A percentile compares a stretch with the other conserved stretches of the same genome.
Conservation (phyloP, 257 asterid genomes). For the Petunia axillaris region DNA sequence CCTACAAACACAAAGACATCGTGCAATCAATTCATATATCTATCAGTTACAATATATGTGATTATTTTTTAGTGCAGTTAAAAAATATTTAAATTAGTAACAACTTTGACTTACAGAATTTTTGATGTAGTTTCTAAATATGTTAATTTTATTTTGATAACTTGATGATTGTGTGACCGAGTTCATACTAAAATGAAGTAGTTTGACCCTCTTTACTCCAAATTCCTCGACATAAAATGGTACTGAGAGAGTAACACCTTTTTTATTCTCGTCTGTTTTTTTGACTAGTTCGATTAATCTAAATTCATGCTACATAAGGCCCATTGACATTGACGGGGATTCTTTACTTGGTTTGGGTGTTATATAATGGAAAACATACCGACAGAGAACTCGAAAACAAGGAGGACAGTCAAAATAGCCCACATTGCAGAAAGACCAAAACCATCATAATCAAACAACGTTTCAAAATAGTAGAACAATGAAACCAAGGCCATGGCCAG, state of each 20-base stretch:
- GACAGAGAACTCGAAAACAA: conserved; percentile 72
- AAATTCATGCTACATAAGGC: not conserved
- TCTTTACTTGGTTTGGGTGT: too few species aligned
- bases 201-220: too few species aligned
- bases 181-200: too few species aligned
- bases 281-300: not conserved
- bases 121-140: too few species aligned
- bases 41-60: too few species aligned
- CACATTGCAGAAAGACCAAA: conserved; percentile 81
- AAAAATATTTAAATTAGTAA: too few species aligned
- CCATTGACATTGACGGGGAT: not conserved
- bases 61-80: too few species aligned
- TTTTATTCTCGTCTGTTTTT: not conserved
- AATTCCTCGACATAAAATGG: too few species aligned
- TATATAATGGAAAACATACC: conserved; percentile 39
- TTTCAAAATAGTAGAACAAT: conserved; percentile 66
- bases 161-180: too few species aligned
- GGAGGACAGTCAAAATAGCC: conserved; percentile 85
- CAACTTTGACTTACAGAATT: too few species aligned
- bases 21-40: not conserved
- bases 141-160: too few species aligned
- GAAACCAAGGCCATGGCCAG: conserved; percentile 68
- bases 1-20: conserved; percentile 39
- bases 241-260: too few species aligned
- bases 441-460: conserved; percentile 48